Evolutionary conservation across 2,329 filamentous ascomycete species (phyloP), one percentile per base, ranked within the genome.

Genomic region (Diaporthe citri): DNA sequence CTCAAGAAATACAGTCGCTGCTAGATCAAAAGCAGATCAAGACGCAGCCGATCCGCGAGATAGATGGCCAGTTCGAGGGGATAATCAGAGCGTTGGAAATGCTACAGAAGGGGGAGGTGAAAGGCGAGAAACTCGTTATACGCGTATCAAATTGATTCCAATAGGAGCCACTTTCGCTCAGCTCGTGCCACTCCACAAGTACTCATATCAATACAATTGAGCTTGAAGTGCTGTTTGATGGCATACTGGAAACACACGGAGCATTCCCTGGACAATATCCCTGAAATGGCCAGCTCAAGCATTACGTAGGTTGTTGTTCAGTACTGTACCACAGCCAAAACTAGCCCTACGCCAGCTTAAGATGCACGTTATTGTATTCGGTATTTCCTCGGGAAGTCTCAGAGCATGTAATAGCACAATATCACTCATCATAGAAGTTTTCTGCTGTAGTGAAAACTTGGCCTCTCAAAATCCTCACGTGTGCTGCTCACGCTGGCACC

Each of bases 81-180:
- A 20, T 76, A 10, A 70, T 76, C 25, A 41, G 31, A 13, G 75
- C 46, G 4, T 25, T 76, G 43, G 52, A 71, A 34, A 75, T 75
- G 75, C 10, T 76, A 31, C 67, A 70, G 28, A 51, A 48, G 8
- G 75, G 75, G 2, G 75, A 76, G 25, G 67, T 75, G 9, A 72
- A 67, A 39, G 75, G 75, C 3, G 51, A 75, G 52, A 76, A 76
- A 57, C 51, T 75, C 34, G 74, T 74, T 17, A 51, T 75, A 22
- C 59, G 72, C 28, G 20, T 72, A 41, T 28, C 43, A 22, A 9
- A 41, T 12, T 71, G 51, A 59, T 46, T 12, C 1, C 4, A 9
- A 64, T 12, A 20, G 39, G 15, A 7, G 22, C 17, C 25, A 64
- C 17, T 12, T 48, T 7, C 4, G 10, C 4, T 25, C 8, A 31